These are phyloP conservation scores for Ogataea ramenticola DNA, from an alignment of 805 yeast genomes.

Conservation along the genomic window DNA sequence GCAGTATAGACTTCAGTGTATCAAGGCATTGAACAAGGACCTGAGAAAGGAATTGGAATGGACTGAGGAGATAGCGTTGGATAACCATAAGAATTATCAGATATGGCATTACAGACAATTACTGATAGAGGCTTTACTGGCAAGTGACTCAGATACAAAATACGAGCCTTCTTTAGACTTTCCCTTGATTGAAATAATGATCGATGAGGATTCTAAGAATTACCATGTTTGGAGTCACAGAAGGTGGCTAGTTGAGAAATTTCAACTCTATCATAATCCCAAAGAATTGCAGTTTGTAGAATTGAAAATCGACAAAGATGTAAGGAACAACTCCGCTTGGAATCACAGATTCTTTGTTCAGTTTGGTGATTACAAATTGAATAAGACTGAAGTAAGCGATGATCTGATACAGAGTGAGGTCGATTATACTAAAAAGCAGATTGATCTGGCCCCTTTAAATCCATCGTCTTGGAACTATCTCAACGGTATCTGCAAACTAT, in stretches of 20 bases:
- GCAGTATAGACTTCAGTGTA: slow-evolving; percentile 58
- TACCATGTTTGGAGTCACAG: slow-evolving; percentile 96
- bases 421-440: slow-evolving; percentile 39
- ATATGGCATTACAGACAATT: slow-evolving; percentile 92
- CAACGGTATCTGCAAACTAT: slow-evolving; percentile 41
- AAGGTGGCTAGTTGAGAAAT: slow-evolving; percentile 68
- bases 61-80: slow-evolving; percentile 70
- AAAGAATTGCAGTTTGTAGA: slow-evolving; percentile 49
- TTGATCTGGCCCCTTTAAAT: slow-evolving; percentile 67
- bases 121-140: slow-evolving; percentile 36
- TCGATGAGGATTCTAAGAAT: slow-evolving; percentile 77
- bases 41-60: slow-evolving; percentile 59
- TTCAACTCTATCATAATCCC: slow-evolving; percentile 35
- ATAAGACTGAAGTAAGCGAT: slow-evolving; percentile 6
- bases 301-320: slow-evolving; percentile 47
- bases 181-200: slow-evolving; percentile 58
- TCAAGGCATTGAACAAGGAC: slow-evolving; percentile 29
- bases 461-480: slow-evolving; percentile 84
- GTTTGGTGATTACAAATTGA: slow-evolving; percentile 18
- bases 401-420: slow-evolving; percentile 39
- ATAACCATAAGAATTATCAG: slow-evolving; percentile 86
- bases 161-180: slow-evolving; percentile 49
- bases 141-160: slow-evolving; percentile 7
- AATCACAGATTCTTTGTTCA: slow-evolving; percentile 65
- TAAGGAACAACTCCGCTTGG: slow-evolving; percentile 93